Conservation (phyloP, 1,139 yeast genomes). For the Saccharomyces hybrid region DNA sequence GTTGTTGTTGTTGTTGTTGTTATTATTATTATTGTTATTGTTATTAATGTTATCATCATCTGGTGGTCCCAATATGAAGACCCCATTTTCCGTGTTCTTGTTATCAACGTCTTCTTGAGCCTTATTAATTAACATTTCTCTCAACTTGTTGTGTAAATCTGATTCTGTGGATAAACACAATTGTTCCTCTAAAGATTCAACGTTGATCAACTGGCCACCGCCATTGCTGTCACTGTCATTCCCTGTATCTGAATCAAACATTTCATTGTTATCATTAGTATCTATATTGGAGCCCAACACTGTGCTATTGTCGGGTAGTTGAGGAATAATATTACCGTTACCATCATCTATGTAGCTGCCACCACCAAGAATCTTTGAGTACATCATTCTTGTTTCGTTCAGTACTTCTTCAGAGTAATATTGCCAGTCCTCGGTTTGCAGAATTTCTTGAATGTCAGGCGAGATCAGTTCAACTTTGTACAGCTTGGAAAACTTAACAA, state of each 20-base stretch:
- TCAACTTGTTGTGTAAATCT: slow-evolving; percentile 28
- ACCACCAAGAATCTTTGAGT: slow-evolving; percentile 86
- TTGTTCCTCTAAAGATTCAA: slow-evolving; percentile 24
- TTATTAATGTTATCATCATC: neutral
- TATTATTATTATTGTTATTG: too few species aligned
- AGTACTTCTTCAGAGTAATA: slow-evolving; percentile 77
- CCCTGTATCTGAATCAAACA: slow-evolving; percentile 2
- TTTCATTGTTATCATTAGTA: slow-evolving; percentile 1
- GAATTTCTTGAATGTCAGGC: slow-evolving; percentile 29
- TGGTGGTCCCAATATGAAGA: slow-evolving; percentile 29
- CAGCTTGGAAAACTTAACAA: slow-evolving; percentile 69
- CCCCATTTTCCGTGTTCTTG: slow-evolving; percentile 27
- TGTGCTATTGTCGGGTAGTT: neutral
- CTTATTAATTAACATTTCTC: slow-evolving; percentile 22
- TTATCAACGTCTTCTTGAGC: slow-evolving; percentile 25
- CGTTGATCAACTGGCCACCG: slow-evolving; percentile 21
- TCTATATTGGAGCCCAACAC: neutral
- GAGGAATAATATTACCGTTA: slow-evolving; percentile 19
- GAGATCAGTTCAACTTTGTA: slow-evolving; percentile 33
- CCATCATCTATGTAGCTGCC: slow-evolving; percentile 31
- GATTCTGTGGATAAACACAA: slow-evolving; percentile 27
- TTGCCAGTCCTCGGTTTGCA: slow-evolving; percentile 60
- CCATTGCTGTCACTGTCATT: slow-evolving; percentile 5
- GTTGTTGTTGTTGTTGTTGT: neutral
- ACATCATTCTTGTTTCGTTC: slow-evolving; percentile 86